Conservation (phyloP, 495 filamentous ascomycete genomes). For the Penicillium cataractarum region DNA sequence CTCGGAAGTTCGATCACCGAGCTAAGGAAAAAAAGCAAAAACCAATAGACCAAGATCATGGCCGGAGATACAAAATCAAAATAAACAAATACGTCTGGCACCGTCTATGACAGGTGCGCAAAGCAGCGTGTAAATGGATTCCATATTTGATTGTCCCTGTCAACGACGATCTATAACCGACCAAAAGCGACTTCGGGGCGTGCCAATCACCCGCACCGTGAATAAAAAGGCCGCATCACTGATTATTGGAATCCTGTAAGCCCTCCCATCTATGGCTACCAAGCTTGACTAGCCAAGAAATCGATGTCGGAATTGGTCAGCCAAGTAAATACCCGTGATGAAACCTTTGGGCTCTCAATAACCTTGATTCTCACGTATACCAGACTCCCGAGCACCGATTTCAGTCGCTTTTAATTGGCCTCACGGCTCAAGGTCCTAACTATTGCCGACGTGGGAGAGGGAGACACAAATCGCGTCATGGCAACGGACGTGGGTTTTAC, state of each 20-base stretch:
- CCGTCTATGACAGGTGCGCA: background rate
- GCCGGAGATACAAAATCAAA: background rate
- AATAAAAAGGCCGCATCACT: background rate
- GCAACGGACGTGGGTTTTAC: background rate
- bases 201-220: background rate
- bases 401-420: background rate
- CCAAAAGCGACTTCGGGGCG: background rate
- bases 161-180: background rate
- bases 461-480: background rate
- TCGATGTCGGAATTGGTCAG: background rate
- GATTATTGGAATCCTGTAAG: background rate
- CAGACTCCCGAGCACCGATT: background rate
- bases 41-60: background rate
- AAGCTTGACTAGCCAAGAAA: background rate
- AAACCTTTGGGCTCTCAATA: background rate
- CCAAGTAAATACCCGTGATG: background rate
- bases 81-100: background rate
- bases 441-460: background rate
- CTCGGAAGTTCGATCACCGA: background rate
- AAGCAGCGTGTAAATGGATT: background rate
- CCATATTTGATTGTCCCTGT: background rate
- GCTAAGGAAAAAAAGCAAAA: background rate
- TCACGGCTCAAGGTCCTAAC: background rate
- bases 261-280: background rate
- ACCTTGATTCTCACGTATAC: background rate